Evolutionary conservation across 2,329 filamentous ascomycete species (phyloP).

Genomic region (Madurella fahalii): DNA sequence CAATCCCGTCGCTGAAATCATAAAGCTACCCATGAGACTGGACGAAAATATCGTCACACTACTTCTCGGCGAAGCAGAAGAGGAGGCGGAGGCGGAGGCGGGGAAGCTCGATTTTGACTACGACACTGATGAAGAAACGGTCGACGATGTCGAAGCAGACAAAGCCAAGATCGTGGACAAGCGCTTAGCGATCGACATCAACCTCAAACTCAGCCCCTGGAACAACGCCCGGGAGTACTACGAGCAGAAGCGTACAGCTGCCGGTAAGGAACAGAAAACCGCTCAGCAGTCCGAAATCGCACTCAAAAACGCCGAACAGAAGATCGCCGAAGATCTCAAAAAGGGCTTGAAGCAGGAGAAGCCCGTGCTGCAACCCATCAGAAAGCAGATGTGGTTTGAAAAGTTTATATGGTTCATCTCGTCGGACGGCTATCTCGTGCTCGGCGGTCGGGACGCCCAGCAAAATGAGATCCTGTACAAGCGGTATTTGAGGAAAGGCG

Average conservation of each 20-base stretch:
- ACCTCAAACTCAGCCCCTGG: slow-evolving; percentile 78
- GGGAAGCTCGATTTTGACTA: slow-evolving; percentile 43
- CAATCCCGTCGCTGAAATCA: slow-evolving; percentile 83
- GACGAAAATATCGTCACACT: slow-evolving; percentile 87
- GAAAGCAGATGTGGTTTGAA: slow-evolving; percentile 90
- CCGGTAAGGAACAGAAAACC: slow-evolving; percentile 83
- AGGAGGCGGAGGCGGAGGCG: slow-evolving; percentile 48
- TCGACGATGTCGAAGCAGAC: slow-evolving; percentile 30
- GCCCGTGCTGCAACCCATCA: slow-evolving; percentile 74
- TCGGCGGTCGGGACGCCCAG: slow-evolving; percentile 81
- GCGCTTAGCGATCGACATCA: slow-evolving; percentile 72
- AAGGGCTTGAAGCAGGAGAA: slow-evolving; percentile 91
- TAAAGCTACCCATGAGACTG: slow-evolving; percentile 82
- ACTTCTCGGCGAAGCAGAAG: slow-evolving; percentile 67
- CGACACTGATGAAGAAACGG: slow-evolving; percentile 61
- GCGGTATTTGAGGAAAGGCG: slow-evolving; percentile 78
- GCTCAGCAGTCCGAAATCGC: slow-evolving; percentile 75
- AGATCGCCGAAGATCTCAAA: slow-evolving; percentile 80
- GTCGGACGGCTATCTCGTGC: slow-evolving; percentile 87
- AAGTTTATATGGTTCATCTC: slow-evolving; percentile 96
- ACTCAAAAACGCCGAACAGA: slow-evolving; percentile 83
- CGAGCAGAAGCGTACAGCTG: slow-evolving; percentile 79
- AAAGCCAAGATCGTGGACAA: slow-evolving; percentile 46
- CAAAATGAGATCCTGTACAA: slow-evolving; percentile 93
- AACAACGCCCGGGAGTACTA: slow-evolving; percentile 90